A percentile compares a stretch with the other conserved stretches of the same genome.
Evolutionary conservation across 129 eudicot species (phyloP).

Genomic region (sunflower (Helianthus annuus)): DNA sequence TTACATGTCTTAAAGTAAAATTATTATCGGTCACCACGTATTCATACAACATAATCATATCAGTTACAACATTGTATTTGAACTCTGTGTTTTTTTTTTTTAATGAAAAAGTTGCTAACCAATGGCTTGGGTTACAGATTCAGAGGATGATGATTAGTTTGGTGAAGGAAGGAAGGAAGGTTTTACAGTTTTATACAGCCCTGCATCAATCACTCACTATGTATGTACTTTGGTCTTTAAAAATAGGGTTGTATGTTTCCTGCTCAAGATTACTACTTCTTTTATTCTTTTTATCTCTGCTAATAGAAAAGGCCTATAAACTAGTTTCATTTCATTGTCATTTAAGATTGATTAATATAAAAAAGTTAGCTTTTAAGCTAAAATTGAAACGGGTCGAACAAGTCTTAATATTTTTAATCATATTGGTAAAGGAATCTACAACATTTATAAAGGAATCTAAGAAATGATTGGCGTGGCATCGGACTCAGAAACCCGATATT

Average conservation of each 20-base stretch:
- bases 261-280: slow-evolving; percentile 19
- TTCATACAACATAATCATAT: neutral
- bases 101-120: neutral
- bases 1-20: neutral
- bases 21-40: neutral
- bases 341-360: neutral
- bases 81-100: too few species aligned
- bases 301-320: slow-evolving; percentile 37
- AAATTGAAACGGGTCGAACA: too few species aligned
- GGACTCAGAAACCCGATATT: too few species aligned
- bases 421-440: too few species aligned
- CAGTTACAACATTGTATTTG: too few species aligned
- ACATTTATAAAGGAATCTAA: too few species aligned
- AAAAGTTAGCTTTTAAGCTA: too few species aligned
- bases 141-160: slow-evolving; percentile 74
- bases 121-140: slow-evolving; percentile 50
- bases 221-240: slow-evolving; percentile 36
- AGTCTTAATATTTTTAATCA: too few species aligned
- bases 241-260: slow-evolving; percentile 32
- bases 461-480: too few species aligned
- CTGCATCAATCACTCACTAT: slow-evolving; percentile 9
- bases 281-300: slow-evolving; percentile 22
- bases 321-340: slow-evolving; percentile 4
- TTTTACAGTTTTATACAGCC: slow-evolving; percentile 35
- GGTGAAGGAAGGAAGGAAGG: slow-evolving; percentile 32